A percentile compares a stretch with the other conserved stretches of the same genome.
phyloP scores from a whole-genome alignment of 2,329 filamentous ascomycete species.

The Zymoseptoria passerinii region DNA sequence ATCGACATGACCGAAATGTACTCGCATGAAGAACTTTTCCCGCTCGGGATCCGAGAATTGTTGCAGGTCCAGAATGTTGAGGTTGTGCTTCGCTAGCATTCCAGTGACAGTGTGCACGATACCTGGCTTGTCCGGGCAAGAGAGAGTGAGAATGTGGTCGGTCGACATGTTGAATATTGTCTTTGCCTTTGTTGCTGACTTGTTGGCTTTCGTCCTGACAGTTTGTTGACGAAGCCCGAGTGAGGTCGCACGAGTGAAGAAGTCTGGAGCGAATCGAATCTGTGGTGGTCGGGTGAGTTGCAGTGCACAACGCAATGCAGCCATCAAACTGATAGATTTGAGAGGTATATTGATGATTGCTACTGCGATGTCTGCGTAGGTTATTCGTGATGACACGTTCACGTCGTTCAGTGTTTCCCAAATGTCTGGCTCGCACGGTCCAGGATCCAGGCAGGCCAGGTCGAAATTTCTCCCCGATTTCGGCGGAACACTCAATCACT shows the following conservation, averaged over 20 bases:
- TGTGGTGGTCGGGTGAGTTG: neutral
- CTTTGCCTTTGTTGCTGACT: neutral
- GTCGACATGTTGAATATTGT: constrained; percentile 13
- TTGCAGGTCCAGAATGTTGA: constrained; percentile 78
- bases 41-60: constrained; percentile 72
- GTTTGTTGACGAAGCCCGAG: neutral
- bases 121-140: constrained; percentile 75
- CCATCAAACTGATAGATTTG: neutral
- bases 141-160: constrained; percentile 69
- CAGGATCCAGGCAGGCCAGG: too few relatives aligned
- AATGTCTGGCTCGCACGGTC: neutral
- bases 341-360: neutral
- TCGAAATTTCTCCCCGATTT: neutral
- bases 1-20: constrained; percentile 62
- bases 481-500: neutral
- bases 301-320: neutral
- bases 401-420: neutral
- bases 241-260: neutral
- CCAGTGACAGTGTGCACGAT: constrained; percentile 80
- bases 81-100: constrained; percentile 61
- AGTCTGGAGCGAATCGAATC: neutral
- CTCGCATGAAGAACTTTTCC: constrained; percentile 78
- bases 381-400: neutral
- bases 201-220: neutral
- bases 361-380: neutral